Evolutionary conservation across 1,284 basidiomycete genomes (phyloP).

Genomic region (Trichosporon ovoides): DNA sequence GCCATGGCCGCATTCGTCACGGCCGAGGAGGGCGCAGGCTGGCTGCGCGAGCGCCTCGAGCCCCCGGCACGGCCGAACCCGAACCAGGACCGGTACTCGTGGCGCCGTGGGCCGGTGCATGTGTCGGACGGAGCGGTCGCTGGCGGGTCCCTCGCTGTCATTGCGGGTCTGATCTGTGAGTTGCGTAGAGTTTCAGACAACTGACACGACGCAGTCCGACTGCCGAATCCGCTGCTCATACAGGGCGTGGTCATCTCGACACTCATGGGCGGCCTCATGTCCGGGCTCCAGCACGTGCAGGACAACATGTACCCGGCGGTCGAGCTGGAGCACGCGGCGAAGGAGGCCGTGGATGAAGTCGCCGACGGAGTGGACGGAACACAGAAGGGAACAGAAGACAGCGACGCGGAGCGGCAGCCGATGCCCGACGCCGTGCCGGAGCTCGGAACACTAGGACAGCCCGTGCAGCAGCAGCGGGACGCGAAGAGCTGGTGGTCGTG

Average conservation of each 20-base stretch:
- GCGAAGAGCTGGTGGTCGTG: background rate
- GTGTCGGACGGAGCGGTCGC: conserved; percentile 43
- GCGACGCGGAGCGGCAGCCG: background rate
- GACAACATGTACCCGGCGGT: conserved; percentile 25
- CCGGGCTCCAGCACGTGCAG: conserved; percentile 34
- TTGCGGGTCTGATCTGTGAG: conserved; percentile 38
- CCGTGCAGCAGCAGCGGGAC: background rate
- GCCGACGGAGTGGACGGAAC: background rate
- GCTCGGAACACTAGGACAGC: background rate
- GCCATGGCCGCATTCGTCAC: conserved; percentile 35
- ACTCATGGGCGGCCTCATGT: conserved; percentile 33
- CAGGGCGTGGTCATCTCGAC: conserved; percentile 36
- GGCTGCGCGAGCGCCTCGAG: conserved; percentile 28
- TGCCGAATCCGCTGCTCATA: conserved; percentile 37
- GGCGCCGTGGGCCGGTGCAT: conserved; percentile 31
- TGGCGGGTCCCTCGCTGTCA: conserved; percentile 33
- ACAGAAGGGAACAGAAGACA: background rate
- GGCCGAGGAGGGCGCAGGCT: conserved; percentile 40
- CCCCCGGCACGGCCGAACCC: conserved; percentile 1
- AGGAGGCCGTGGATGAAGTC: conserved; percentile 8
- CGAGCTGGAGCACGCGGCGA: conserved; percentile 15
- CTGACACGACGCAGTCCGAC: conserved; percentile 29
- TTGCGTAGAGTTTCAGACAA: conserved; percentile 3
- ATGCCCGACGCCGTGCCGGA: background rate
- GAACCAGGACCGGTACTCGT: conserved; percentile 25